These are phyloP conservation scores for Suillus luteus DNA, from an alignment of 768 basidiomycete species.

Conservation along the genomic window DNA sequence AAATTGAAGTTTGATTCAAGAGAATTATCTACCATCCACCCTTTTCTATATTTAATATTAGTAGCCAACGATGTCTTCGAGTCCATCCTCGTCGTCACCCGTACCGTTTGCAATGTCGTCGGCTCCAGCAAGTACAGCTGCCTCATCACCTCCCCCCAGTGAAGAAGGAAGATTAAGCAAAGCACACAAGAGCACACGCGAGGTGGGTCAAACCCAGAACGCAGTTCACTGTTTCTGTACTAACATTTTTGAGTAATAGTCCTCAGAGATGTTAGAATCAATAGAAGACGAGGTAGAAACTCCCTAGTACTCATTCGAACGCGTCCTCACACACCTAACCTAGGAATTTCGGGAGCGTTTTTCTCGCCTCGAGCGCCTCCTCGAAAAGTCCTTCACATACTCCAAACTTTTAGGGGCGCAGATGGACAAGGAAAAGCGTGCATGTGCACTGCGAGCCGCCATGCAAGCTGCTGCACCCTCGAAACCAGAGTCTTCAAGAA, in stretches of 20 bases:
- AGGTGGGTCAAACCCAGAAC: conserved; percentile 18
- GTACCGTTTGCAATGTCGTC: conserved; percentile 22
- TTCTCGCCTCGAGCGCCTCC: conserved; percentile 59
- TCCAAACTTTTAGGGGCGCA: conserved; percentile 68
- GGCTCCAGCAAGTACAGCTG: conserved; percentile 24
- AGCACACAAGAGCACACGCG: conserved; percentile 13
- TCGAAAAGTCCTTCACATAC: conserved; percentile 78
- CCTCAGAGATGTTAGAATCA: conserved; percentile 16
- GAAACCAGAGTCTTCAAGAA: conserved; percentile 16
- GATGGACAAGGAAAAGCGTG: conserved; percentile 63
- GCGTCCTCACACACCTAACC: neutral
- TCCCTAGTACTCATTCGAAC: neutral
- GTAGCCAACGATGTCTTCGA: conserved; percentile 24
- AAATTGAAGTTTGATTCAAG: neutral
- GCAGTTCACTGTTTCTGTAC: neutral
- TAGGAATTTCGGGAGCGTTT: conserved; percentile 55
- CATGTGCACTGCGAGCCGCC: conserved; percentile 30
- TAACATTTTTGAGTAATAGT: conserved; percentile 3
- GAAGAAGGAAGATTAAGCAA: conserved; percentile 9
- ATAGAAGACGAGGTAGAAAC: conserved; percentile 25
- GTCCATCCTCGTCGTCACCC: conserved; percentile 19
- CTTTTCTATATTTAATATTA: neutral
- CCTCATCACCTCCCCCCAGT: conserved; percentile 30
- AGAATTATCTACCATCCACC: neutral
- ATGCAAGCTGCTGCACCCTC: conserved; percentile 23